A percentile compares a stretch with the other conserved stretches of the same genome.
Evolutionary conservation across 2,329 filamentous ascomycete genomes (phyloP).

Genomic region (Alternaria gaisen): DNA sequence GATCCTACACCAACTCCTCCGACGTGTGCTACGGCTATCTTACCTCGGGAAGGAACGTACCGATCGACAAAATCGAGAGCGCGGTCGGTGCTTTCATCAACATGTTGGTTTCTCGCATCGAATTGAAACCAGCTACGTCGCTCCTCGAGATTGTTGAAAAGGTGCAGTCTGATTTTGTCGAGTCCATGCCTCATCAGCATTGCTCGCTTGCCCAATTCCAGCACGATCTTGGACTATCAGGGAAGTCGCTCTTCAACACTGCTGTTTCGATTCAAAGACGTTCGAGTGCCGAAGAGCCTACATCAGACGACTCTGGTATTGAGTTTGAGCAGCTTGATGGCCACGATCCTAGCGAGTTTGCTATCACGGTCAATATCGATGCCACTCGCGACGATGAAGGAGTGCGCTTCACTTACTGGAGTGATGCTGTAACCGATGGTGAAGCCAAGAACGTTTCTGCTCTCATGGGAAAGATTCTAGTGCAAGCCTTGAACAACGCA

Average conservation of each 20-base stretch:
- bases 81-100: constrained; percentile 59
- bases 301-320: constrained; percentile 18
- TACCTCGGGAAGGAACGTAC: constrained; percentile 54
- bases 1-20: constrained; percentile 38
- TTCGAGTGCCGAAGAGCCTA: constrained; percentile 15
- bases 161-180: constrained; percentile 44
- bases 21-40: constrained; percentile 51
- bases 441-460: constrained; percentile 39
- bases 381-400: constrained; percentile 41
- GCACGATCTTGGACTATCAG: constrained; percentile 51
- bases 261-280: constrained; percentile 52
- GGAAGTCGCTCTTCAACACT: constrained; percentile 57
- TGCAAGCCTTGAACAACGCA: constrained; percentile 30
- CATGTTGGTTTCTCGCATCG: constrained; percentile 46
- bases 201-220: constrained; percentile 57
- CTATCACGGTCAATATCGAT: constrained; percentile 47
- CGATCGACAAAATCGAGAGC: constrained; percentile 56
- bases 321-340: constrained; percentile 43
- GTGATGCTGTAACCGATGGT: constrained; percentile 39
- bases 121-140: constrained; percentile 22
- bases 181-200: constrained; percentile 44
- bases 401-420: constrained; percentile 46
- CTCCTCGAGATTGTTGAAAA: constrained; percentile 36
- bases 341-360: constrained; percentile 46
- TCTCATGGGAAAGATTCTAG: constrained; percentile 39